These are phyloP conservation scores for Nitzschia inconspicua DNA, from an alignment of 108 stramenopile species.

Conservation along the genomic window DNA sequence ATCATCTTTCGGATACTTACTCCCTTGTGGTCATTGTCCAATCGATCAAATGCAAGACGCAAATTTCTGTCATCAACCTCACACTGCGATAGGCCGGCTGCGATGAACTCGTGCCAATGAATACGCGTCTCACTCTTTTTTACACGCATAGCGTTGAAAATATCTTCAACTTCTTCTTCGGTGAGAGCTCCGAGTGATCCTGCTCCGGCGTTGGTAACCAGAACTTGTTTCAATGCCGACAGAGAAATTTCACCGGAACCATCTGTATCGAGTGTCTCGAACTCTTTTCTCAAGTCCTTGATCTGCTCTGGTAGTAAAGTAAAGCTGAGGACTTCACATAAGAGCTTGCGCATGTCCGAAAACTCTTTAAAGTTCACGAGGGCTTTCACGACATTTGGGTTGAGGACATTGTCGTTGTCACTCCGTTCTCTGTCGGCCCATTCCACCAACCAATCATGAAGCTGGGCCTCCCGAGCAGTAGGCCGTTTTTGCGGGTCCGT, in stretches of 20 bases:
- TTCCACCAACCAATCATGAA: conserved; percentile 80
- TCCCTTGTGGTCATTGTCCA: conserved; percentile 86
- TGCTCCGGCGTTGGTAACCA: conserved; percentile 79
- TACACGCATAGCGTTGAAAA: conserved; percentile 86
- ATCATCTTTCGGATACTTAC: conserved; percentile 15
- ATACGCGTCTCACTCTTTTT: conserved; percentile 77
- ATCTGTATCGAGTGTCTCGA: conserved; percentile 82
- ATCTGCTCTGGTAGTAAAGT: conserved; percentile 88
- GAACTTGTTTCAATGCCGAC: conserved; percentile 66
- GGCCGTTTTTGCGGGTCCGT: conserved; percentile 80
- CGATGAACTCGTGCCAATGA: conserved; percentile 91
- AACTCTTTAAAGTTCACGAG: conserved; percentile 84
- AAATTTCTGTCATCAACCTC: conserved; percentile 87
- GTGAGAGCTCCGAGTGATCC: conserved; percentile 82
- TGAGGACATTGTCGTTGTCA: conserved; percentile 52
- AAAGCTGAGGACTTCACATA: conserved; percentile 86
- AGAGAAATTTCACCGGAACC: conserved; percentile 84
- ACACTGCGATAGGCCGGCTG: conserved; percentile 83
- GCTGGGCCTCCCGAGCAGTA: conserved; percentile 84
- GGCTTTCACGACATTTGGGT: conserved; percentile 76
- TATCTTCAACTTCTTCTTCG: conserved; percentile 86
- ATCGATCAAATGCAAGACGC: conserved; percentile 78
- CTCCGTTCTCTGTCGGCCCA: conserved; percentile 53
- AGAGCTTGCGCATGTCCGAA: conserved; percentile 82
- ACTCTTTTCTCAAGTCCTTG: conserved; percentile 78